Base-by-base conservation (phyloP, 768 basidiomycete species). In the Amanita jacksonii region DNA sequence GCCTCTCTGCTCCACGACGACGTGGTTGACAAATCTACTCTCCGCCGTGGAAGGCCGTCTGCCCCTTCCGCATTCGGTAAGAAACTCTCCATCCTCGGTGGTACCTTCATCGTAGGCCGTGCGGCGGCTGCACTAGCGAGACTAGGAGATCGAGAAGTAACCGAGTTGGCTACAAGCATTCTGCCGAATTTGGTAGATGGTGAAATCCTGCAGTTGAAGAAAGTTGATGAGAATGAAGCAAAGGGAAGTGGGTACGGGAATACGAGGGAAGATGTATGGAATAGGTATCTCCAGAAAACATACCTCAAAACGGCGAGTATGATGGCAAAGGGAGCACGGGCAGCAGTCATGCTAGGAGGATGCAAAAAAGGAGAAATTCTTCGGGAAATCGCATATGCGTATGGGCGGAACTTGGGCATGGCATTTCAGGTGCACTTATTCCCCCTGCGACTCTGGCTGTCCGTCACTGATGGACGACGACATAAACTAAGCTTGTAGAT, bases 161-260 rank as follows among this genome's bases (percentile, higher is more conserved):
- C 97, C 40, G 96, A 99, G 61, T 73, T 98, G 46, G 77, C 97
- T 36, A 79, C 90, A 3, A 84, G 81, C 55, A 89, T 97, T 47
- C 85, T 99, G 43, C 80, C 89, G 2, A 98, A 97, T 57, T 70
- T 94, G 30, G 93, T 93, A n/a, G 94, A 98, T 59, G 96, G 94
- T 25, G 90, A 97, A 66, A 83, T 98, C 33, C 64, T 96, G 65
- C 84, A 87, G 63, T 77, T 80, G 73, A 70, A 69, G 47, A 64
- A 67, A 41, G 61, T 77, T 13, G 66, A 66, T 52, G 70, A 68
- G 7, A 68, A 71, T 15, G 54, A 49, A 50, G 52, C 50, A 15
- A 59, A 62, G 58, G 51, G 55, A 55, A 39, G 61, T 39, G 38
- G 51, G 32, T 61, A 61, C 15, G 62, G 63, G 41, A 54, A 47